These are phyloP conservation scores for Solanum rostratum DNA, from an alignment of 257 asterid species.

Conservation along the genomic window DNA sequence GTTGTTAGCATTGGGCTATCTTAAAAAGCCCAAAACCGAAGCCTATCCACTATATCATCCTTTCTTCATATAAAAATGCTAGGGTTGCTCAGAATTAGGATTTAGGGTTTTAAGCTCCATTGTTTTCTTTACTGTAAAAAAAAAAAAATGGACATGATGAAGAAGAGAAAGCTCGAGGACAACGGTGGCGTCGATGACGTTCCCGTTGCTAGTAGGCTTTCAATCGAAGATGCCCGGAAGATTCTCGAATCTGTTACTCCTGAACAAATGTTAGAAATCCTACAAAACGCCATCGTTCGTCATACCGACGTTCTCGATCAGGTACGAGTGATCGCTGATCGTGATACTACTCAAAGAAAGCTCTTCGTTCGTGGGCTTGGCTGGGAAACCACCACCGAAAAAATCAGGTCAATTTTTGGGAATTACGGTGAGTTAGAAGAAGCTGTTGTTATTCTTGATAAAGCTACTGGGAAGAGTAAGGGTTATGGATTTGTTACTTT, in stretches of 20 bases:
- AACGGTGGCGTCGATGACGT: conserved; percentile 36
- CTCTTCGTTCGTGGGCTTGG: conserved; percentile 86
- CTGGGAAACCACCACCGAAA: conserved; percentile 81
- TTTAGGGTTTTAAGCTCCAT: conserved; percentile 2
- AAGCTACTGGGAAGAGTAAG: conserved; percentile 63
- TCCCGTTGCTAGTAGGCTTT: conserved; percentile 25
- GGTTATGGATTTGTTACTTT: conserved; percentile 77
- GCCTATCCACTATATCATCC: neutral
- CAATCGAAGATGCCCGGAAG: conserved; percentile 50
- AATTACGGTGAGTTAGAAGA: conserved; percentile 64
- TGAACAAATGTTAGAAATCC: conserved; percentile 54
- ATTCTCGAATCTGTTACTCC: conserved; percentile 54
- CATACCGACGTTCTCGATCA: conserved; percentile 63
- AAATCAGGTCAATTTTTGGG: conserved; percentile 47
- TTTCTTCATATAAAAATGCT: neutral
- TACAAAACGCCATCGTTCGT: conserved; percentile 47
- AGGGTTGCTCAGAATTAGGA: neutral
- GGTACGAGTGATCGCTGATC: conserved; percentile 52
- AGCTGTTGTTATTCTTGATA: conserved; percentile 71
- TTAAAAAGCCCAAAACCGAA: neutral
- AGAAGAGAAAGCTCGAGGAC: conserved; percentile 63
- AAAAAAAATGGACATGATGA: conserved; percentile 37
- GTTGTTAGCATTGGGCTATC: neutral
- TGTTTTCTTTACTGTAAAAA: neutral
- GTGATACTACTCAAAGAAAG: conserved; percentile 59